Base-by-base conservation (phyloP, 768 basidiomycete genomes). In the Xerocomus spinulosus region DNA sequence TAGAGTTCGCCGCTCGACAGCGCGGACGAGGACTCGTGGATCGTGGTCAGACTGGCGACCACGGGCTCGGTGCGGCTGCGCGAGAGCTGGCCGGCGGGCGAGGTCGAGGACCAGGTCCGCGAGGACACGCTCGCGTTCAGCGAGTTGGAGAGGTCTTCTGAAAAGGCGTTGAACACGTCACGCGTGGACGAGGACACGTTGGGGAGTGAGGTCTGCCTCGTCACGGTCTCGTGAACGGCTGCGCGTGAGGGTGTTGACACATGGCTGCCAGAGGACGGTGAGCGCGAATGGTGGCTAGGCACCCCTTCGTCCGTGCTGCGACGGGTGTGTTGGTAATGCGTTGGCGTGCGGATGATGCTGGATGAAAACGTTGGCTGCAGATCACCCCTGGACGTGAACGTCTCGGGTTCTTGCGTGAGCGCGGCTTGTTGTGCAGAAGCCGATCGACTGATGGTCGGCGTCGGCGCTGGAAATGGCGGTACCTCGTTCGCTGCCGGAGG, bases 321-420 rank as follows among this genome's bases (percentile, higher is more conserved):
- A 30, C 64, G 66, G 1, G 42, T 4, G 4, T 49, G 50, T 17
- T 62, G 60, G 50, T 86, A 87, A 58, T 87, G 76, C 5, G 74
- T 72, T 2, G 86, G 86, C 3, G 80, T 85, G 40, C 86, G 82
- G 26, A 87, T 71, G 61, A 86, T 82, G 46, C 70, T 78, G n/a
- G 78, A 57, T 2, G 82, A 82, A 56, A 87, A 89, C 1, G 87
- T 87, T 1, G 83, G 72, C 36, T 80, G 77, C 15, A 87, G 76
- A 13, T 80, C 76, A 17, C 61, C 68, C 47, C 68, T 70, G 6
- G 76, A 60, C 0, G 77, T 83, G 55, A 75, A 85, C 3, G 72
- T 70, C 46, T 79, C 75, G 1, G 64, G 66, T 43, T 68, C 61
- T 28, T 56, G 55, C 9, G 56, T 57, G 43, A 62, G 52, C 20